Conservation (phyloP, 345 rosid species). For the Erysimum cheiranthoides region DNA sequence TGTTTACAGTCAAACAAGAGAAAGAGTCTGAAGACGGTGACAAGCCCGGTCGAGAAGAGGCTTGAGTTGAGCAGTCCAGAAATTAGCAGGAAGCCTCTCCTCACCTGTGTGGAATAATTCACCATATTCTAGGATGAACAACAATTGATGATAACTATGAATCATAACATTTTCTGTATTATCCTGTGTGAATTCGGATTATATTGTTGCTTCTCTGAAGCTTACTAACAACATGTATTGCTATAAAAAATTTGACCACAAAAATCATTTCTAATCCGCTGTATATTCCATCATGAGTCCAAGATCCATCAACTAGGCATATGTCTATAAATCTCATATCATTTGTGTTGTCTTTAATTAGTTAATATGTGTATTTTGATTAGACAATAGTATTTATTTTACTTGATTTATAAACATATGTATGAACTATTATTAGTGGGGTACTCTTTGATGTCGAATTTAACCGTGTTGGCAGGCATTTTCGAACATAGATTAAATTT, state of each 20-base stretch:
- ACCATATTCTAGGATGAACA: conserved; percentile 28
- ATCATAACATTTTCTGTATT: conserved; percentile 28
- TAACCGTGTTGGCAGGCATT: too few species aligned
- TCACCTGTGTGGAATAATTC: conserved; percentile 41
- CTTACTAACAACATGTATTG: conserved; percentile 23
- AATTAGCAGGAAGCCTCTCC: conserved; percentile 29
- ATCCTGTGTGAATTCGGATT: conserved; percentile 27
- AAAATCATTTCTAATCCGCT: background rate
- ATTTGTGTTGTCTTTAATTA: too few species aligned
- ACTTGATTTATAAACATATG: too few species aligned
- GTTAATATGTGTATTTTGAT: too few species aligned
- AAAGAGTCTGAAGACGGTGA: conserved; percentile 43
- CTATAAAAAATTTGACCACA: background rate
- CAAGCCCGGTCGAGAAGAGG: conserved; percentile 38
- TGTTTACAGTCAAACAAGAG: conserved; percentile 45
- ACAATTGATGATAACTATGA: background rate
- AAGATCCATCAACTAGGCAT: too few species aligned
- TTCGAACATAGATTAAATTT: too few species aligned
- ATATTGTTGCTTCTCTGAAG: conserved; percentile 26
- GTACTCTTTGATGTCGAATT: too few species aligned
- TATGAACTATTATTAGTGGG: too few species aligned
- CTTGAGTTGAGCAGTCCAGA: conserved; percentile 45
- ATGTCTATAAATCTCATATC: too few species aligned
- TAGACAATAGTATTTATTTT: too few species aligned
- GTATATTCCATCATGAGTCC: too few species aligned